These are phyloP conservation scores for Chlorella sp. DNA, from an alignment of 139 green algal genomes.

Conservation along the genomic window DNA sequence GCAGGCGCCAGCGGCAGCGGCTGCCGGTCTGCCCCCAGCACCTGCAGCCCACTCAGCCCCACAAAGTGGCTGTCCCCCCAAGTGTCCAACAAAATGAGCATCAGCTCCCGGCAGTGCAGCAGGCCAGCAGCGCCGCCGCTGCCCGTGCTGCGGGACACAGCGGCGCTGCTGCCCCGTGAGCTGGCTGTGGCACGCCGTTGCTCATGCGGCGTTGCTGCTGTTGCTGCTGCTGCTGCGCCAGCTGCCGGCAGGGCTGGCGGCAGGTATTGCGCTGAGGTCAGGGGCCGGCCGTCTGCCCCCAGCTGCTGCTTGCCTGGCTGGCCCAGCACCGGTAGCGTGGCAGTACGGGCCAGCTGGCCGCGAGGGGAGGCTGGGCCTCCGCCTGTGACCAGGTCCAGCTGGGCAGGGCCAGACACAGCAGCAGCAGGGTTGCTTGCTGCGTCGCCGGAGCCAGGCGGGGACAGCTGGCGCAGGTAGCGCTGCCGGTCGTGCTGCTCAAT, in stretches of 20 bases:
- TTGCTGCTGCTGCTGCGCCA: neutral
- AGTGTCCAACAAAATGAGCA: slow-evolving; percentile 46
- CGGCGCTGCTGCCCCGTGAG: neutral
- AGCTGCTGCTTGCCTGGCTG: neutral
- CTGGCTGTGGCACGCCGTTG: neutral
- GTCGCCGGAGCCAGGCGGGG: neutral
- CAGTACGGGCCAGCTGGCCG: neutral
- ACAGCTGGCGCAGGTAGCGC: slow-evolving; percentile 8
- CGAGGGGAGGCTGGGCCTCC: neutral
- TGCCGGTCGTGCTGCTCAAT: slow-evolving; percentile 42
- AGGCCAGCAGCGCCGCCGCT: neutral
- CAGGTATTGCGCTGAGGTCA: neutral
- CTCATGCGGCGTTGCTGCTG: neutral
- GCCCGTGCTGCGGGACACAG: neutral
- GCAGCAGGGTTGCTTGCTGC: neutral
- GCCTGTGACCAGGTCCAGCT: slow-evolving; percentile 12
- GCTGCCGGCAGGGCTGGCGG: neutral
- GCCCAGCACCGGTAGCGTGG: neutral
- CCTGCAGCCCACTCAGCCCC: slow-evolving; percentile 48
- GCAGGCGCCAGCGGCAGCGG: slow-evolving; percentile 2
- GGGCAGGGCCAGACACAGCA: neutral
- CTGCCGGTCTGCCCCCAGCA: slow-evolving; percentile 35
- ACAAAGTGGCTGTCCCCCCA: slow-evolving; percentile 60
- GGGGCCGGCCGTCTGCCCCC: neutral
- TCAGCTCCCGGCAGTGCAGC: slow-evolving; percentile 34